These are phyloP conservation scores for Penicillium sp. DNA, from an alignment of 2,329 filamentous ascomycete genomes.

Conservation along the genomic window DNA sequence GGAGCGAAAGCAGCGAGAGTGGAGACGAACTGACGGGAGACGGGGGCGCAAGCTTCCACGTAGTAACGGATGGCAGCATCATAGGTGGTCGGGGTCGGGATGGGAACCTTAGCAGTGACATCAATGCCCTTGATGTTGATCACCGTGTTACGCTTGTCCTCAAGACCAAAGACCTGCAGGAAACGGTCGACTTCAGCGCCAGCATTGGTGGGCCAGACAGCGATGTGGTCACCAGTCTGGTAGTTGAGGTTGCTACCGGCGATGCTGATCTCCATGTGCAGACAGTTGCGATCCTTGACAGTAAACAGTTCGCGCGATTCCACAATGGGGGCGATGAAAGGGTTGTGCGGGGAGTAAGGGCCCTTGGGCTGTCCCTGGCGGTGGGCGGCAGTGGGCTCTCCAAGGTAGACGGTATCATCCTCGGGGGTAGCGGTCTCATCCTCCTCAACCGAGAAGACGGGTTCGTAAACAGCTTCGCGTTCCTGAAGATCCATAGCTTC, in stretches of 20 bases:
- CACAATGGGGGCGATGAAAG: slow-evolving; percentile 90
- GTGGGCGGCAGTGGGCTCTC: slow-evolving; percentile 95
- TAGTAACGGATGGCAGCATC: slow-evolving; percentile 93
- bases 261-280: slow-evolving; percentile 95
- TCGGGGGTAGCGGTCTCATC: slow-evolving; percentile 74
- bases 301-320: slow-evolving; percentile 91
- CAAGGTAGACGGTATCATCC: slow-evolving; percentile 83
- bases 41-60: slow-evolving; percentile 92
- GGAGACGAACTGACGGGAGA: slow-evolving; percentile 93
- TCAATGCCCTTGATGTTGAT: slow-evolving; percentile 90
- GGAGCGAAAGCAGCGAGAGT: slow-evolving; percentile 88
- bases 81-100: slow-evolving; percentile 95
- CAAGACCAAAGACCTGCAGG: slow-evolving; percentile 75
- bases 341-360: slow-evolving; percentile 95
- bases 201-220: slow-evolving; percentile 94
- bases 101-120: slow-evolving; percentile 94
- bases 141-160: slow-evolving; percentile 77
- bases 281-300: slow-evolving; percentile 87
- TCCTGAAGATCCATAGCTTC: slow-evolving; percentile 88
- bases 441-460: slow-evolving; percentile 82
- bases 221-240: slow-evolving; percentile 96
- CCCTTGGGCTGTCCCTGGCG: slow-evolving; percentile 82
- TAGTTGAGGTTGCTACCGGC: slow-evolving; percentile 87
- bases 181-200: slow-evolving; percentile 92
- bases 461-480: slow-evolving; percentile 94